Conservation (phyloP, 2,329 filamentous ascomycete genomes). For the Aspergillus fructus region DNA sequence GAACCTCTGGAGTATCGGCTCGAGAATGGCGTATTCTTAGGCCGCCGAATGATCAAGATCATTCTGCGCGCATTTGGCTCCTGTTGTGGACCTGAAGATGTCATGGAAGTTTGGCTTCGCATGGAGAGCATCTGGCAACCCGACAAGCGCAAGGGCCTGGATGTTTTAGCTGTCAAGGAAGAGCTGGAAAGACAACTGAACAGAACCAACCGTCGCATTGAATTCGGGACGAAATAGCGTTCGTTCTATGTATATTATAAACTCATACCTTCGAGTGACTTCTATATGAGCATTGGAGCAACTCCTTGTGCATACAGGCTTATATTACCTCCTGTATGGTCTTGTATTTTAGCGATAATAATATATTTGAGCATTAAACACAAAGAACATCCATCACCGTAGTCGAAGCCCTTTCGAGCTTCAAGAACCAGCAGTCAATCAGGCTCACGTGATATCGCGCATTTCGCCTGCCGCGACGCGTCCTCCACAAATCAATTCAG, state of each 20-base stretch:
- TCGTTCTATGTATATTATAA: slow-evolving; percentile 20
- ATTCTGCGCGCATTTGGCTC: slow-evolving; percentile 41
- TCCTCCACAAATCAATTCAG: neutral
- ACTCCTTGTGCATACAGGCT: neutral
- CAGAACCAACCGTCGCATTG: slow-evolving; percentile 11
- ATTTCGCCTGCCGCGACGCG: slow-evolving; percentile 11
- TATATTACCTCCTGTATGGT: neutral
- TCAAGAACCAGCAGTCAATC: neutral
- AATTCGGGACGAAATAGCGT: neutral
- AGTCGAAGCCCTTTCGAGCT: neutral
- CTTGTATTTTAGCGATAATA: slow-evolving; percentile 8
- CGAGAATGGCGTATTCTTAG: slow-evolving; percentile 42
- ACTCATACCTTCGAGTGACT: slow-evolving; percentile 16
- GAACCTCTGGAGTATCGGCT: slow-evolving; percentile 31
- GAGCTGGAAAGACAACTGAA: slow-evolving; percentile 39
- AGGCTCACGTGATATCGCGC: slow-evolving; percentile 30
- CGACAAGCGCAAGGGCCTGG: slow-evolving; percentile 33
- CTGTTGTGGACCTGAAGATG: slow-evolving; percentile 36
- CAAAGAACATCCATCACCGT: neutral
- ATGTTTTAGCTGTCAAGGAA: slow-evolving; percentile 37
- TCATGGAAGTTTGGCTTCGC: slow-evolving; percentile 39
- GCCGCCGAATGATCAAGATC: slow-evolving; percentile 39
- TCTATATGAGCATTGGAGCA: neutral
- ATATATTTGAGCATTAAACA: slow-evolving; percentile 5
- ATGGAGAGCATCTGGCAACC: slow-evolving; percentile 43